Percentiles rank a stretch among this genome's conserved stretches.
Conservation (phyloP, 2,329 filamentous ascomycete genomes). For the Kalmusia sp. region DNA sequence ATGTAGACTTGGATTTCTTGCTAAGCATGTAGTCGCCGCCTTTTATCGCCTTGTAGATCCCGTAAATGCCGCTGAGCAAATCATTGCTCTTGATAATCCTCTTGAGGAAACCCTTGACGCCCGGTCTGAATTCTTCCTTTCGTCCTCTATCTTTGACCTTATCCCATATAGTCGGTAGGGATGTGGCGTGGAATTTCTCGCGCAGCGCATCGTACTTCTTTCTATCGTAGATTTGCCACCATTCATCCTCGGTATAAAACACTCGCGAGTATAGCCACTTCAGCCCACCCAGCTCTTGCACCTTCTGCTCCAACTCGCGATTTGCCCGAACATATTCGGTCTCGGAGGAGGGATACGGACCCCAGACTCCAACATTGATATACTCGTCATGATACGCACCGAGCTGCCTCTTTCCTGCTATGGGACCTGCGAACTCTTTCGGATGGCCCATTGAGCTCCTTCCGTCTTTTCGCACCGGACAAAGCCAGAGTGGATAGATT, state of each 20-base stretch:
- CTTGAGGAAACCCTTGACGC: conserved; percentile 31
- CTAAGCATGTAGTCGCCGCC: conserved; percentile 42
- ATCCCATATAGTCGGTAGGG: conserved; percentile 72
- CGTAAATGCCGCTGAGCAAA: conserved; percentile 48
- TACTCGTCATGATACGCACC: conserved; percentile 27
- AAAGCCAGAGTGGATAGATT: conserved; percentile 66
- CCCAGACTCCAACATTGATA: conserved; percentile 71
- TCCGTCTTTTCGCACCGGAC: conserved; percentile 53
- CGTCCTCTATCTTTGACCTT: conserved; percentile 60
- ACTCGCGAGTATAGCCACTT: conserved; percentile 91
- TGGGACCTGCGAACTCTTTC: conserved; percentile 11
- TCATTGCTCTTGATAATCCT: conserved; percentile 32
- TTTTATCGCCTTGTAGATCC: conserved; percentile 43
- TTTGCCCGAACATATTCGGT: conserved; percentile 73
- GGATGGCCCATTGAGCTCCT: conserved; percentile 40
- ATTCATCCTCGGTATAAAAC: conserved; percentile 77
- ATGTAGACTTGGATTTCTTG: conserved; percentile 21
- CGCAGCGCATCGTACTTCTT: conserved; percentile 69
- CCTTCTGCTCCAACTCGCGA: conserved; percentile 72
- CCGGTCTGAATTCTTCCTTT: conserved; percentile 22
- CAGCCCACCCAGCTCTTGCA: conserved; percentile 73
- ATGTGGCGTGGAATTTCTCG: conserved; percentile 66
- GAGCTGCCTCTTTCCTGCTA: conserved; percentile 8
- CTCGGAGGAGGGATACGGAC: conserved; percentile 67
- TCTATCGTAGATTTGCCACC: conserved; percentile 69